Evolutionary conservation across 768 basidiomycete genomes (phyloP), one percentile per base, ranked within the genome.

Genomic region (Rickenella mellea): DNA sequence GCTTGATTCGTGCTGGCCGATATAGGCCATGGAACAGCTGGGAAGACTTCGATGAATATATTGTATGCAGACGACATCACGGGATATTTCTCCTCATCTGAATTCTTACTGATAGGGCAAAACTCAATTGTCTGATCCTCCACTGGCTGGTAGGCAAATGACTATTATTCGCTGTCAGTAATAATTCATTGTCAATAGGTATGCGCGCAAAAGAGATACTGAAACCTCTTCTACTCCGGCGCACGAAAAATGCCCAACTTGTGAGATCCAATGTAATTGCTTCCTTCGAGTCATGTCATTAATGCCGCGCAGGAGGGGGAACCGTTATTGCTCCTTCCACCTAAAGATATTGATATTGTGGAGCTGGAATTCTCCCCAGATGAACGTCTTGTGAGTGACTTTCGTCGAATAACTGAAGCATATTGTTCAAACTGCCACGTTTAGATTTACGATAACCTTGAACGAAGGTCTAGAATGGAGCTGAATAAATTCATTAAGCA

Each of bases 191-290:
- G 12, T 12, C 21, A 3, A 15, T 33, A 56, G 77, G 77, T 4
- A 60, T 70, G 26, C 72, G 83, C 10, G 80, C 81, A 0, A 83
- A 82, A 50, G 71, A 74, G 8, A 73, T 88, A 30, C 62, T 89
- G 33, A 72, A 74, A 44, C 74, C 78, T 1, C 61, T 83, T 40
- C 57, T 87, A 20, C 64, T 90, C n/a, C 71, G 87, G 3, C 69
- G 88, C 3, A 87, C 79, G 22, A 89, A 89, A 54, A 65, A 80
- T 45, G 72, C 80, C 1, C 52, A 58, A 30, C 54, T 76, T 26
- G 65, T 63, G 19, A 20, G 51, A 46, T 7, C 26, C 10, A 10
- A 8, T 6, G 3, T 17, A 17, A 17, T 14, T 5, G 22, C 19
- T 19, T 29, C 17, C 17, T 17, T 11, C 31, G 11, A 29, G 14